Evolutionary conservation across 2,329 filamentous ascomycete species (phyloP).

Genomic region (Monosporascus sp.): DNA sequence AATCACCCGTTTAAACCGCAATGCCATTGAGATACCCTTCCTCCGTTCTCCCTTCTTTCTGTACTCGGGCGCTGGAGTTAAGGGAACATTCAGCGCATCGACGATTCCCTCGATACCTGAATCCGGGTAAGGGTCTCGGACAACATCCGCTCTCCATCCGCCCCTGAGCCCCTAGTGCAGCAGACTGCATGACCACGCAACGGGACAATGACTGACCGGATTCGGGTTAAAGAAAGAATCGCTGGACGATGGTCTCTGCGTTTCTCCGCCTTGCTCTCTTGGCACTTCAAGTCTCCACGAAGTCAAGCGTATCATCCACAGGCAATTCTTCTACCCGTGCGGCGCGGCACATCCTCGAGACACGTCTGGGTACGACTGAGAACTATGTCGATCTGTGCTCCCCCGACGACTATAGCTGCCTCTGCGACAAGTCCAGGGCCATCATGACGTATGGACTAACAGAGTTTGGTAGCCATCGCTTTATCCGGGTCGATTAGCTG

Average conservation of each 20-base stretch:
- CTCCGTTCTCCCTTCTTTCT: no score
- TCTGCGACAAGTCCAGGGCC: slow-evolving; percentile 50
- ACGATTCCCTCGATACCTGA: no score
- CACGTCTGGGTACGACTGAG: slow-evolving; percentile 30
- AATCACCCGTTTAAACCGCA: no score
- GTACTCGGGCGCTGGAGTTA: no score
- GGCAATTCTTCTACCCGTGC: slow-evolving; percentile 20
- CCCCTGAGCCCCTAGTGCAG: no score
- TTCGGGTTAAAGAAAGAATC: not conserved
- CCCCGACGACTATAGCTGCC: slow-evolving; percentile 37
- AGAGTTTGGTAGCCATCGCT: not conserved
- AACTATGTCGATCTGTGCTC: slow-evolving; percentile 29
- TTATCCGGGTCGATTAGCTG: not conserved
- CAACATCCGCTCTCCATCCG: no score
- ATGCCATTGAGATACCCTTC: no score
- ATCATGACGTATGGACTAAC: slow-evolving; percentile 40
- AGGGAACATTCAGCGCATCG: no score
- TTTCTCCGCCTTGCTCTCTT: slow-evolving; percentile 21
- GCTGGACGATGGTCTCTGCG: slow-evolving; percentile 15
- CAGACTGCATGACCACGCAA: no score
- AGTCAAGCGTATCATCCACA: slow-evolving; percentile 5
- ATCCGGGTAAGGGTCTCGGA: no score
- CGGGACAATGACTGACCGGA: no score
- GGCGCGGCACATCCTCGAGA: slow-evolving; percentile 31
- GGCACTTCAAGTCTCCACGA: slow-evolving; percentile 11